Evolutionary conservation across 148 eudicot species (phyloP).

Genomic region (Dianthus caryophyllus): DNA sequence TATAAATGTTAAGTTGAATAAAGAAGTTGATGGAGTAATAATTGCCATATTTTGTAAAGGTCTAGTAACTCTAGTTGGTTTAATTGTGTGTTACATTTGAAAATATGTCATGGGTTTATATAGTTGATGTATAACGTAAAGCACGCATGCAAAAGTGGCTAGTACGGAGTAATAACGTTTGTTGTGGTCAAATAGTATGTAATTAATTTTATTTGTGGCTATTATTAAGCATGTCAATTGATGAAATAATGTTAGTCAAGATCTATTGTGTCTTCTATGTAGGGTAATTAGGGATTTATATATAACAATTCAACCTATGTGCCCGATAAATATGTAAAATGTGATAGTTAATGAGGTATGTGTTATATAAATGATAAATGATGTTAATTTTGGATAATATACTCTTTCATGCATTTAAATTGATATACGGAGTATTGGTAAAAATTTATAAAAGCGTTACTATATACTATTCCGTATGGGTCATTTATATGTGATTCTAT

Average conservation of each 20-base stretch:
- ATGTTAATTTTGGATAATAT: too few relatives aligned
- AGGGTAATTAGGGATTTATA: neutral
- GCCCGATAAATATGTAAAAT: neutral
- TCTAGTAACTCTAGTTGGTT: neutral
- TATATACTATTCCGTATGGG: too few relatives aligned
- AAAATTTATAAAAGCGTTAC: too few relatives aligned
- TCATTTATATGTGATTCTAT: too few relatives aligned
- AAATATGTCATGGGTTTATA: neutral
- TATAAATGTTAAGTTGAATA: slow-evolving; percentile 10
- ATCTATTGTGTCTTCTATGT: slow-evolving; percentile 11
- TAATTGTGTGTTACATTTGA: neutral
- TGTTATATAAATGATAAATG: too few relatives aligned
- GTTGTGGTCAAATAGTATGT: too few relatives aligned
- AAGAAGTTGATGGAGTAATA: neutral
- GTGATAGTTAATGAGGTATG: neutral
- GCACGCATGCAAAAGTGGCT: slow-evolving; percentile 8
- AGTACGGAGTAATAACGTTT: neutral
- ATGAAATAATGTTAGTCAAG: slow-evolving; percentile 1
- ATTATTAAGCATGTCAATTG: neutral
- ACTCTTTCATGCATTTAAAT: too few relatives aligned
- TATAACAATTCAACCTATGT: neutral
- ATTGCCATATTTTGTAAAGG: slow-evolving; percentile 9
- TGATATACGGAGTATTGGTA: too few relatives aligned
- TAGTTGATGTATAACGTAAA: neutral
- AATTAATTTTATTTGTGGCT: neutral